Conservation (phyloP, 1,139 yeast genomes). For the Schwanniomyces etchellsii region DNA sequence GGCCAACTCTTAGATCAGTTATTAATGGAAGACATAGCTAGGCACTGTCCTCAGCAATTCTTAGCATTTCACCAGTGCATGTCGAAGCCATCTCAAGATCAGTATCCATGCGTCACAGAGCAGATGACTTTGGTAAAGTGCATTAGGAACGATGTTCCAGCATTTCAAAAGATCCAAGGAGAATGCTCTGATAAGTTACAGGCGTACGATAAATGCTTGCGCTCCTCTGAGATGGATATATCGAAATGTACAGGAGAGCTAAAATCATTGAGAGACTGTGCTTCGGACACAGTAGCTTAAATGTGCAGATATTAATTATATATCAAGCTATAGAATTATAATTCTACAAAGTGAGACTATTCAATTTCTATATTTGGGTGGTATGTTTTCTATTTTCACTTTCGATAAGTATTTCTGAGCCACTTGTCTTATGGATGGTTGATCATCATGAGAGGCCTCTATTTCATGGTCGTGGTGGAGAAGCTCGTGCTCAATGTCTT, state of each 20-base stretch:
- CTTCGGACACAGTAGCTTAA: slow-evolving; percentile 19
- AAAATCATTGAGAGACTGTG: slow-evolving; percentile 31
- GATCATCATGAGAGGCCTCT: slow-evolving; percentile 59
- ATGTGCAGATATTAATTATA: slow-evolving; percentile 1
- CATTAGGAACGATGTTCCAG: slow-evolving; percentile 54
- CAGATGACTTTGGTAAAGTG: slow-evolving; percentile 52
- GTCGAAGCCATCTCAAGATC: slow-evolving; percentile 38
- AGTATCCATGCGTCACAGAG: slow-evolving; percentile 42
- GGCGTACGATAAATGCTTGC: slow-evolving; percentile 57
- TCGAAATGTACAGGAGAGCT: slow-evolving; percentile 31
- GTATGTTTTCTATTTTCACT: slow-evolving; percentile 32
- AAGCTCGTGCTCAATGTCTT: slow-evolving; percentile 85
- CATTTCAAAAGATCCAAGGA: slow-evolving; percentile 57
- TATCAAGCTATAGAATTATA: slow-evolving; percentile 2
- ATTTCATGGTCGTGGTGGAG: slow-evolving; percentile 84
- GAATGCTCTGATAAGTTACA: slow-evolving; percentile 51
- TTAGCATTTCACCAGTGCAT: slow-evolving; percentile 63
- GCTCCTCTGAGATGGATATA: slow-evolving; percentile 28
- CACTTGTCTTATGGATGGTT: slow-evolving; percentile 35
- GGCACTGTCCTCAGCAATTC: slow-evolving; percentile 60
- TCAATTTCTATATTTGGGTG: slow-evolving; percentile 22
- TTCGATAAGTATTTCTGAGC: slow-evolving; percentile 25
- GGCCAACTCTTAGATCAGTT: slow-evolving; percentile 27
- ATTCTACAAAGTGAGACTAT: slow-evolving; percentile 1
- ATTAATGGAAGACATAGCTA: slow-evolving; percentile 44